A percentile compares a stretch with the other conserved stretches of the same genome.
These are phyloP conservation scores for Epichloe typhina DNA, from an alignment of 2,329 filamentous ascomycete species.

Conservation along the genomic window DNA sequence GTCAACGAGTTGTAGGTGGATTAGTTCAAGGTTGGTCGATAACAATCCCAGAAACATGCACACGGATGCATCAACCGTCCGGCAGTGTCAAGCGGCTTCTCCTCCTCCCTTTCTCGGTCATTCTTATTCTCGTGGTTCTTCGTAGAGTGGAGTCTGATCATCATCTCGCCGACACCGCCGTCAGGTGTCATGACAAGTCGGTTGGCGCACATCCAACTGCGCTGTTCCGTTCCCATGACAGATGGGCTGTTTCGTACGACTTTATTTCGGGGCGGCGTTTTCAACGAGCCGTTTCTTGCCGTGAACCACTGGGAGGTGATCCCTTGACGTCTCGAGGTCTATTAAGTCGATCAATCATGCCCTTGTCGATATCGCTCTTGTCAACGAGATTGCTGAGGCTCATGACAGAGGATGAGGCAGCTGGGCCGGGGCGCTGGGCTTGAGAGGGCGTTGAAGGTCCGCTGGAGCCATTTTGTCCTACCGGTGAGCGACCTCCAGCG, in stretches of 20 bases:
- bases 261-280: no score
- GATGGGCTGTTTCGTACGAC: no score
- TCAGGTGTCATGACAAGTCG: no score
- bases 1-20: slow-evolving; percentile 9
- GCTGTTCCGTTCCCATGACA: no score
- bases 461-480: slow-evolving; percentile 22
- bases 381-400: slow-evolving; percentile 39
- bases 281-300: slow-evolving; percentile 6
- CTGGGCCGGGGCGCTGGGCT: slow-evolving; percentile 11
- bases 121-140: background rate
- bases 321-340: slow-evolving; percentile 15
- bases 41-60: background rate
- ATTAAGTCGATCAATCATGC: slow-evolving; percentile 41
- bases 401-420: slow-evolving; percentile 31
- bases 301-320: background rate
- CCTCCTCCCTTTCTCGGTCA: background rate
- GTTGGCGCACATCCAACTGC: no score
- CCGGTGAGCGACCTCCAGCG: slow-evolving; percentile 23
- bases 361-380: slow-evolving; percentile 39
- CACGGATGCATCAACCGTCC: slow-evolving; percentile 8
- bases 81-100: slow-evolving; percentile 8
- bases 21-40: background rate
- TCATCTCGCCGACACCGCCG: no score
- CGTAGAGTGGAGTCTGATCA: no score
- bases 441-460: slow-evolving; percentile 22